Evolutionary conservation across 306 rosid genomes (phyloP).

Genomic region (Pterocarpus macrocarpus): DNA sequence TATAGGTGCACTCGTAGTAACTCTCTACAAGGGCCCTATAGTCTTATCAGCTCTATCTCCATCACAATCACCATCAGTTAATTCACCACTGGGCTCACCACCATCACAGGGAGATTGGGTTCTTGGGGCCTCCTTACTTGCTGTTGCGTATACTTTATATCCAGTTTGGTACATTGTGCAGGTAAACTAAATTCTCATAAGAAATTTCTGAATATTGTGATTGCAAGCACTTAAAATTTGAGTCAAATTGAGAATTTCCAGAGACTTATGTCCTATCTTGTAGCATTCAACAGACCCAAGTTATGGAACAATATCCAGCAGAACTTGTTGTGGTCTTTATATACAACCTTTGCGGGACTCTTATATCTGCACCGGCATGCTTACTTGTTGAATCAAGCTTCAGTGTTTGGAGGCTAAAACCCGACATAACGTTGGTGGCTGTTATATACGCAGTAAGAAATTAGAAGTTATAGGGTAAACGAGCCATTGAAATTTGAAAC

Average conservation of each 20-base stretch:
- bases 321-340: constrained; percentile 48
- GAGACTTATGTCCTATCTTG: not conserved
- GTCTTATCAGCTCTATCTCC: not conserved
- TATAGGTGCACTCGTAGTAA: constrained; percentile 56
- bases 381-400: constrained; percentile 47
- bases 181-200: not conserved
- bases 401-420: constrained; percentile 48
- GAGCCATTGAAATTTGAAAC: no score
- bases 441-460: constrained; percentile 30
- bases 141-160: not conserved
- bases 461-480: not conserved
- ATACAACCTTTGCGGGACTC: constrained; percentile 47
- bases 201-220: no score
- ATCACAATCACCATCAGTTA: not conserved
- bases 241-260: not conserved
- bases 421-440: constrained; percentile 44
- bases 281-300: not conserved
- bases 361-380: constrained; percentile 51
- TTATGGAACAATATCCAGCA: constrained; percentile 37
- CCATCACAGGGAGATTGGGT: not conserved
- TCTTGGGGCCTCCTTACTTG: not conserved
- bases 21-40: not conserved
- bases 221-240: not conserved
- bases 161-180: not conserved
- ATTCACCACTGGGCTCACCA: not conserved